Conservation (phyloP, 2,329 filamentous ascomycete species). For the Scytalidium lignicola region DNA sequence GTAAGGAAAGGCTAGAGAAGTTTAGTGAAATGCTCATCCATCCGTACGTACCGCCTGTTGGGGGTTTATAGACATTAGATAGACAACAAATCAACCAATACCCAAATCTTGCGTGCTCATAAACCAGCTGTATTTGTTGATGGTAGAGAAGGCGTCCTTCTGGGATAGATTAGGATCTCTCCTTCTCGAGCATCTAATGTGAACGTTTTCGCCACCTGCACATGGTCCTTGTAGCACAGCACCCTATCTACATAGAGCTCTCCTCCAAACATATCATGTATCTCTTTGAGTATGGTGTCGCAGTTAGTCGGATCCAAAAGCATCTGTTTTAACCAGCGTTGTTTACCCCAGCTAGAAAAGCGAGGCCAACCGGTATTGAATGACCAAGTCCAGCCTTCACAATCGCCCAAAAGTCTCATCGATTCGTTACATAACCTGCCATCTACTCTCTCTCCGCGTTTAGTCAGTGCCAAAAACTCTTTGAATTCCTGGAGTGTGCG, state of each 20-base stretch:
- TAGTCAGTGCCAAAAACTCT: slow-evolving; percentile 18
- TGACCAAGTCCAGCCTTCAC: neutral
- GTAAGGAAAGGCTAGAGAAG: slow-evolving; percentile 87
- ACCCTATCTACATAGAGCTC: slow-evolving; percentile 19
- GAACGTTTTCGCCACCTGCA: slow-evolving; percentile 5
- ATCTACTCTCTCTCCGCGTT: slow-evolving; percentile 18
- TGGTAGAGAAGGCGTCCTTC: neutral
- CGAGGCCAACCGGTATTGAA: slow-evolving; percentile 25
- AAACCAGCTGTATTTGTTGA: neutral
- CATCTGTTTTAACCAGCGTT: slow-evolving; percentile 24
- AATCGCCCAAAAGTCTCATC: slow-evolving; percentile 4
- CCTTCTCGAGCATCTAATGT: slow-evolving; percentile 22
- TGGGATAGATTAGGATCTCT: slow-evolving; percentile 15
- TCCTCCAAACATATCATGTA: slow-evolving; percentile 19
- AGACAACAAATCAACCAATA: slow-evolving; percentile 4
- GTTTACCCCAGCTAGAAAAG: slow-evolving; percentile 25
- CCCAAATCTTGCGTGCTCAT: neutral
- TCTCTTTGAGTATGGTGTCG: slow-evolving; percentile 12
- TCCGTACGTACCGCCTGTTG: slow-evolving; percentile 63
- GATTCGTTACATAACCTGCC: slow-evolving; percentile 18
- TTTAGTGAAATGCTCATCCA: slow-evolving; percentile 82
- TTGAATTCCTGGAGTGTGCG: slow-evolving; percentile 20
- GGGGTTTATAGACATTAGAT: slow-evolving; percentile 22
- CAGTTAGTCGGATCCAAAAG: slow-evolving; percentile 21
- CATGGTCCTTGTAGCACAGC: slow-evolving; percentile 13